Evolutionary conservation across 2,329 filamentous ascomycete species (phyloP), one percentile per base, ranked within the genome.

Genomic region (Nigrospora oryzae): DNA sequence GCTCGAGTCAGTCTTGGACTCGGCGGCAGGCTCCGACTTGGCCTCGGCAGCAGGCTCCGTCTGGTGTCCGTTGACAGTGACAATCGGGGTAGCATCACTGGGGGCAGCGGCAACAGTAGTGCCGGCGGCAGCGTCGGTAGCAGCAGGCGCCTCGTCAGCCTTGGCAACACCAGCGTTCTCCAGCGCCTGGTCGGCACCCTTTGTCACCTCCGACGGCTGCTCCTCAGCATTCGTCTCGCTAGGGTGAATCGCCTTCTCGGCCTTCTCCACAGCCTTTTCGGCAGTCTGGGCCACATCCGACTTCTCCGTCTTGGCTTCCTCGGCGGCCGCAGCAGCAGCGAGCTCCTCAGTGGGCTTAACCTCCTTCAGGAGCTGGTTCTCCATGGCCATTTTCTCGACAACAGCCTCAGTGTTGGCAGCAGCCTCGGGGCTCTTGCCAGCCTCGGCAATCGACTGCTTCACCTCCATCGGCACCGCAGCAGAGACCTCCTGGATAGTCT

Each of bases 381-480:
- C 88, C 5, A 89, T 73, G 11, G 71, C 74, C 61, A 78, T 79
- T 77, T 93, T 93, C 55, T 90, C 86, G 50, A 76, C 67, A 7
- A 93, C 85, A 15, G 82, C 84, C 45, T 74, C 73, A 2, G 79
- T 69, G 63, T 81, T 84, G 45, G 77, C 75, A 33, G 84, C 78
- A 32, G 87, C 87, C 65, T 93, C 88, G 10, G 86, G 83, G 49
- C 69, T 71, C 56, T 73, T 63, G 44, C 79, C 75, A 17, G 84
- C 75, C 56, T 75, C 70, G 35, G 65, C 59, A 40, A 81, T 74
- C 8, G 77, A 79, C 53, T 78, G 68, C 63, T 76, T 75, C 15
- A 82, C 79, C 51, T 76, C 69, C 23, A 60, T 58, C 44, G 79
- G 78, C 6, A 79, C 75, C 49, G 74, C 65, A 36, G 74, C 66